Evolutionary conservation across 1,139 yeast species (phyloP).

Genomic region (Blastobotrys ciferrii): DNA sequence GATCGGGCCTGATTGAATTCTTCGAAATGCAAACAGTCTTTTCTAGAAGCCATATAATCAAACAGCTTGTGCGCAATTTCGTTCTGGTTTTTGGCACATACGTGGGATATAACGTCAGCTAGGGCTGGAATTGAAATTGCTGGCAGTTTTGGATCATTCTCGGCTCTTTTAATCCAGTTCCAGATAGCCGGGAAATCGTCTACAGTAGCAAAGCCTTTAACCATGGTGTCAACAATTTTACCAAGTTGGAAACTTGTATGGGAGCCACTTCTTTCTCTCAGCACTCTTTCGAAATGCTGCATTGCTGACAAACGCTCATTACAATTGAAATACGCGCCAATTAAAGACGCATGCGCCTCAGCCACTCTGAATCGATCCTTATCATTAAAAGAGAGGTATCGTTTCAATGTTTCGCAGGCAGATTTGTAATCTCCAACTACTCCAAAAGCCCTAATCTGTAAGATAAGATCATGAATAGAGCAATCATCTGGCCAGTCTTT

Average conservation of each 20-base stretch:
- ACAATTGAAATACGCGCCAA: neutral
- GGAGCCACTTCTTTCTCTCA: neutral
- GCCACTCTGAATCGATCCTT: neutral
- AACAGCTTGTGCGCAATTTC: neutral
- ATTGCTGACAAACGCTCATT: neutral
- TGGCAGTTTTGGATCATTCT: neutral
- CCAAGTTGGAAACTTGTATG: neutral
- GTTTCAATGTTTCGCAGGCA: neutral
- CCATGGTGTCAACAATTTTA: neutral
- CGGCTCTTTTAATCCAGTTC: neutral
- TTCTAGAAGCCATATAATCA: conserved; percentile 2
- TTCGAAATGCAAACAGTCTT: neutral
- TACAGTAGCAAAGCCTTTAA: neutral
- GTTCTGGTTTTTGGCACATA: neutral
- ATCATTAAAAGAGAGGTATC: neutral
- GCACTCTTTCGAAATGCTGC: neutral
- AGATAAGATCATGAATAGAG: neutral
- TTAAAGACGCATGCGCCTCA: neutral
- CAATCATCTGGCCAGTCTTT: neutral
- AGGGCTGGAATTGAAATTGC: neutral
- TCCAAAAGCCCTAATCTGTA: neutral
- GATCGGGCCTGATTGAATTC: neutral
- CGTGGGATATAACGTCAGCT: neutral
- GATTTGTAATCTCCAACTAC: neutral
- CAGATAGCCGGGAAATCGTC: neutral